A percentile compares a stretch with the other conserved stretches of the same genome.
These are phyloP conservation scores for Ilex paraguariensis DNA, from an alignment of 305 asterid species.

Conservation along the genomic window DNA sequence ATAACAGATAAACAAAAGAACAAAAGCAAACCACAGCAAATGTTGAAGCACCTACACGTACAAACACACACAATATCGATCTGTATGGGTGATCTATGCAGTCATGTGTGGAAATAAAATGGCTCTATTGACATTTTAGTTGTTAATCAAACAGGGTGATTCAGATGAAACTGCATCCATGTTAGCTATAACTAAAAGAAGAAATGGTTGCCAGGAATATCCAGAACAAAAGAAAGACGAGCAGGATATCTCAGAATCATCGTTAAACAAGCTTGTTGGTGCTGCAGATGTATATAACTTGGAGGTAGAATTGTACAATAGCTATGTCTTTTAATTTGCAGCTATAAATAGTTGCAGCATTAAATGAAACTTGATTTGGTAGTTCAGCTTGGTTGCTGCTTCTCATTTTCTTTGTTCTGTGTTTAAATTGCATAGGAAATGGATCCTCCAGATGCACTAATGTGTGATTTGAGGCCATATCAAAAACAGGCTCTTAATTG, in stretches of 20 bases:
- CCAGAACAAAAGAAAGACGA: conserved; percentile 42
- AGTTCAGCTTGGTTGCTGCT: not conserved
- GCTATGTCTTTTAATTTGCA: not conserved
- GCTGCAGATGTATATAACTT: conserved; percentile 68
- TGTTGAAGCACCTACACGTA: too few species aligned
- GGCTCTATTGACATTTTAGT: not conserved
- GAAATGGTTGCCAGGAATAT: conserved; percentile 35
- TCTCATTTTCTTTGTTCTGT: not conserved
- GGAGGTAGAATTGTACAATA: conserved; percentile 35
- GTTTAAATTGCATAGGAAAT: conserved; percentile 44
- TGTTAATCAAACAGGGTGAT: conserved; percentile 37
- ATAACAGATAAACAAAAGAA: too few species aligned
- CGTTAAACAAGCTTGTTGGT: conserved; percentile 80
- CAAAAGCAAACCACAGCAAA: too few species aligned
- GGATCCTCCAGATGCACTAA: conserved; percentile 63
- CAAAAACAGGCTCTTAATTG: conserved; percentile 84
- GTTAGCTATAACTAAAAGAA: conserved; percentile 47
- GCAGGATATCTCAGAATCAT: conserved; percentile 53
- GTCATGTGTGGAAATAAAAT: not conserved
- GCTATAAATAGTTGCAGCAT: too few species aligned
- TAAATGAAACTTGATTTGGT: not conserved
- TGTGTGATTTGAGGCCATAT: conserved; percentile 67
- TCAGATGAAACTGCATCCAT: conserved; percentile 17
- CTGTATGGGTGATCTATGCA: not conserved
- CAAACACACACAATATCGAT: too few species aligned